A percentile compares a stretch with the other conserved stretches of the same genome.
Conservation (phyloP, 495 filamentous ascomycete genomes). For the Neohortaea acidophila region DNA sequence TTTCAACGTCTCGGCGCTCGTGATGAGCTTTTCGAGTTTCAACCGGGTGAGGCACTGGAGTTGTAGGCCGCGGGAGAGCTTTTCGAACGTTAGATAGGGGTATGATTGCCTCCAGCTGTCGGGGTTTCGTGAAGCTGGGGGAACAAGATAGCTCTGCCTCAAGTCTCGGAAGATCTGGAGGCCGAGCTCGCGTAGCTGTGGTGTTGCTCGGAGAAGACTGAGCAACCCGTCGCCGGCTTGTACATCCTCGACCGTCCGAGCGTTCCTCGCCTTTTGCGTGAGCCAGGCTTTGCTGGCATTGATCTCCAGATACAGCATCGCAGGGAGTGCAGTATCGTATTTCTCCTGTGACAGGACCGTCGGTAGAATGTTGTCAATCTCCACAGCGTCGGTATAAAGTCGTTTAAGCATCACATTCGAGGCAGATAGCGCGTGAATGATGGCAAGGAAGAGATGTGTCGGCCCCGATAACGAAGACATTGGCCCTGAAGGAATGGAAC, state of each 20-base stretch:
- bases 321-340: constrained; percentile 2
- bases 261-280: background rate
- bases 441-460: constrained; percentile 7
- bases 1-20: constrained; percentile 1
- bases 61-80: background rate
- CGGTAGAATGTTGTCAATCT: constrained; percentile 9
- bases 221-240: constrained; percentile 5
- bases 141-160: background rate
- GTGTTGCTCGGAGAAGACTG: constrained; percentile 4
- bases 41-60: constrained; percentile 4
- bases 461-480: constrained; percentile 3
- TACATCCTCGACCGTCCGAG: too few species aligned
- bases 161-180: constrained; percentile 11
- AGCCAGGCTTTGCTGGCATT: constrained; percentile 9
- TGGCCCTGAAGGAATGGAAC: constrained; percentile 4
- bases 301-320: constrained; percentile 12
- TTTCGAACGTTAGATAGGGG: constrained; percentile 3
- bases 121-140: background rate
- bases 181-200: constrained; percentile 8
- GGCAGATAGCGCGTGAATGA: constrained; percentile 8
- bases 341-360: background rate
- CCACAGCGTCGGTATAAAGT: constrained; percentile 16
- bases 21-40: constrained; percentile 11
- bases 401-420: constrained; percentile 1
- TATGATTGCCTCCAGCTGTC: constrained; percentile 3